Base-by-base conservation (phyloP, 2,329 filamentous ascomycete genomes). In the Chaetothyriales sp. region DNA sequence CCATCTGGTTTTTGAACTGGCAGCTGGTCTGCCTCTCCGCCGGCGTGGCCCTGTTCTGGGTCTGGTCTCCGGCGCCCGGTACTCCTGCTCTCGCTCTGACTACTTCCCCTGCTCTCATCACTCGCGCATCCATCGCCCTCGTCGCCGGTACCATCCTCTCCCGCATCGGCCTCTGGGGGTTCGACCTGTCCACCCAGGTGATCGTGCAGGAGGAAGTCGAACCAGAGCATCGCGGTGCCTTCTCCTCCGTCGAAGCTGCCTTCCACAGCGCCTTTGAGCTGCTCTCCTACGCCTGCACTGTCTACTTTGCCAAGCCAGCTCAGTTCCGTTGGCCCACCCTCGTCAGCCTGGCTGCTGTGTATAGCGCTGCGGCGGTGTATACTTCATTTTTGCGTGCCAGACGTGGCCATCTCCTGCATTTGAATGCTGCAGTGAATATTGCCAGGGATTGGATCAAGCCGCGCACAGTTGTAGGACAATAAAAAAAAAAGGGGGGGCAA, bases 211-310 rank as follows among this genome's bases (percentile, higher is more conserved):
- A 81, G 46, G 55, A 53, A 49, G 72, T 81, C 18, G 70, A 75
- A 43, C 66, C 70, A 15, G 65, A 70, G n/a, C 63, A 70, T 42
- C 76, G 84, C n/a, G 84, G 81, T 1, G 68, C 73, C 0, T 88
- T 89, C 57, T 86, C 83, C 0, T 70, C 81, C 0, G 74, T 79
- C 6, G 84, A 89, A 63, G 75, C 79, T 7, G 74, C 79, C 0
- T 72, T 80, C 42, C 84, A 88, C 62, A 87, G 80, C 54, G 57
- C 76, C 0, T 86, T 86, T 54, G 83, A 88, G 63, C 71, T 87
- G 46, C 64, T 80, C 1, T 80, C 82, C 0, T 87, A 79, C 60
- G 72, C 72, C 0, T 73, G 74, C 0, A 88, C 84, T 0, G 79
- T 86, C 53, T 61, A 81, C 3, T 86, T 81, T 54, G 71, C 76